These are phyloP conservation scores for Zanthoxylum bungeanum DNA, from an alignment of 345 rosid genomes.

Conservation along the genomic window DNA sequence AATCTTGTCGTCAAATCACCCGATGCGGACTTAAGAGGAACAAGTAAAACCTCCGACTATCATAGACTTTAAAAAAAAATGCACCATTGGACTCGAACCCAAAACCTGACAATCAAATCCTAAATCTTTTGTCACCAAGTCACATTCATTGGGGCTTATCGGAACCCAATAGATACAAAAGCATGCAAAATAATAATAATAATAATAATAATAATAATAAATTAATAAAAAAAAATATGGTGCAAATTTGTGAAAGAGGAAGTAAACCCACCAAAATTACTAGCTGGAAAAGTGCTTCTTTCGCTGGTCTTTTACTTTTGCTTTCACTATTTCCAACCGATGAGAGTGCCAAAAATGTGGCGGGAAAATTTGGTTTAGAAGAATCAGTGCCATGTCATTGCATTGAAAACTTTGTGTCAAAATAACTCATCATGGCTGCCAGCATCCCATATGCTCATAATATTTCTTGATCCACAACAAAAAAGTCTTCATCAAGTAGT, in stretches of 20 bases:
- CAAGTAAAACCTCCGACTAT: too few species aligned
- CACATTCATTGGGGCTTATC: too few species aligned
- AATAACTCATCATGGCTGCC: slow-evolving; percentile 3
- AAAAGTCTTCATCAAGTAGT: background rate
- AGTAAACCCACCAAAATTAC: background rate
- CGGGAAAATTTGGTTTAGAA: slow-evolving; percentile 2
- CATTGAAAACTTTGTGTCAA: background rate
- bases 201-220: too few species aligned
- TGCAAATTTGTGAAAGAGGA: background rate
- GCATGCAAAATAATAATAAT: too few species aligned
- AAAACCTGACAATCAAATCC: too few species aligned
- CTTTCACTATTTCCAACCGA: background rate
- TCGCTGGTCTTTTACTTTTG: background rate
- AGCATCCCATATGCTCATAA: slow-evolving; percentile 2
- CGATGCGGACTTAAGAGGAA: too few species aligned
- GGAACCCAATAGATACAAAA: background rate
- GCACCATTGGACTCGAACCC: too few species aligned
- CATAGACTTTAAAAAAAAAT: too few species aligned
- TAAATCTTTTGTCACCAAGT: too few species aligned
- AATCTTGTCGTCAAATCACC: too few species aligned
- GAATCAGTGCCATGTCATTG: background rate
- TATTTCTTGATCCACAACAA: background rate
- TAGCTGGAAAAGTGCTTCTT: background rate
- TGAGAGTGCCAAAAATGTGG: background rate
- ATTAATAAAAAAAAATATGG: too few species aligned